Conservation (phyloP, 345 rosid genomes). For the Gossypium bickii region DNA sequence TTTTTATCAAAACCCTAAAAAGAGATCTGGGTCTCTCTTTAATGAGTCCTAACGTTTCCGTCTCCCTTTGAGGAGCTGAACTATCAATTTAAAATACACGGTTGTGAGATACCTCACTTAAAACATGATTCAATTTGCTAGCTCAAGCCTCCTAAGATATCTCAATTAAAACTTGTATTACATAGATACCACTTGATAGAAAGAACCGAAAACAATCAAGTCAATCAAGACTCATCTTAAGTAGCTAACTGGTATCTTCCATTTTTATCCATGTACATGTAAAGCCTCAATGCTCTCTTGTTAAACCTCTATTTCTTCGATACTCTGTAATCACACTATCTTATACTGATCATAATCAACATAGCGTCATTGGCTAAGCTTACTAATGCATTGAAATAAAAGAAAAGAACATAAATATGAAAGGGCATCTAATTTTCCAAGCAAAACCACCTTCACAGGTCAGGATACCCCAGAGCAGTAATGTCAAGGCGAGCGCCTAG, state of each 20-base stretch:
- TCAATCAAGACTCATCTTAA: not conserved
- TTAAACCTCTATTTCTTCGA: not conserved
- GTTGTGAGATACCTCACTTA: too few relatives aligned
- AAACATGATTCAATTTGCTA: not conserved
- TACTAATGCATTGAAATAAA: not conserved
- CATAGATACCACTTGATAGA: not conserved
- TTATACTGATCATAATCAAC: not conserved
- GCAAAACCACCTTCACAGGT: not conserved
- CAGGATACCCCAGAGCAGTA: not conserved
- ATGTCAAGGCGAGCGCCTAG: too few relatives aligned
- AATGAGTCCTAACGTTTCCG: too few relatives aligned
- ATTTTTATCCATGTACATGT: not conserved
- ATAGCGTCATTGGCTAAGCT: not conserved
- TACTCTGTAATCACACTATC: not conserved
- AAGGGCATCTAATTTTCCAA: not conserved
- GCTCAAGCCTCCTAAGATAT: not conserved
- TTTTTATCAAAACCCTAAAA: too few relatives aligned
- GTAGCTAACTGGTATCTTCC: not conserved
- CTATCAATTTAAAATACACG: too few relatives aligned
- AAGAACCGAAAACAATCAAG: not conserved
- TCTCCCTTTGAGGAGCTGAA: too few relatives aligned
- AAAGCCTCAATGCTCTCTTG: not conserved
- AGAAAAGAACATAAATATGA: not conserved
- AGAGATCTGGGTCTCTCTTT: too few relatives aligned
- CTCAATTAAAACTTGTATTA: not conserved